Base-by-base conservation (phyloP, 1,284 basidiomycete species). In the Malassezia restricta region DNA sequence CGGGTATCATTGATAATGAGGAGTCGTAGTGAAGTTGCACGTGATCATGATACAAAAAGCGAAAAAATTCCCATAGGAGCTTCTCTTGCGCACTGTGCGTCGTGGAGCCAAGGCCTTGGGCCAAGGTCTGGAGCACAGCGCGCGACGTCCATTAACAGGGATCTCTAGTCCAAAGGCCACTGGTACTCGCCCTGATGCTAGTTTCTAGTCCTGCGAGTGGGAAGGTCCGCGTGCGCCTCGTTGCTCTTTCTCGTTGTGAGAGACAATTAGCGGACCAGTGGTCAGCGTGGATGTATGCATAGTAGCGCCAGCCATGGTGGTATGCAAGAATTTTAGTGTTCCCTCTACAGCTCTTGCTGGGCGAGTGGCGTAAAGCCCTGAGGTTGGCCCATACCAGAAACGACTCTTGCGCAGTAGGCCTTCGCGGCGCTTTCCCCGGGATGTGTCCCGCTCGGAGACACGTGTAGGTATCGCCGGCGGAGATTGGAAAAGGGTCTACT, bases 201-300 rank as follows among this genome's bases (percentile, higher is more conserved):
- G 32, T n/a, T 35, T 51, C 50, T 59, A 60, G 45, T n/a, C 40
- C 49, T 57, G 65, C 66, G 66, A 68, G 66, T 68, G 66, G 66
- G 66, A 68, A 68, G 66, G 66, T 68, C 66, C 66, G 66, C 66
- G 64, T 64, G 64, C 65, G 63, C 65, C 65, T 68, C 62, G 59
- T 58, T 48, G 56, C 59, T 61, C 59, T 61, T 56, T 35, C 32
- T 44, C 9, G 31, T 40, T 27, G 41, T 47, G 33, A 32, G 42
- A 45, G 43, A 35, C 39, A 40, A 15, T 11, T 40, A 24, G 39
- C n/a, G 9, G 27, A 14, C n/a, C 20, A 42, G 8, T n/a, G 15
- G 20, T 24, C 20, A 24, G 20, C 20, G 40, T 8, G 11, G 7
- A 24, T 27, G 40, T 42, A 27, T 27, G 40, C 24, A 42, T 24